Percentiles rank a stretch among this genome's conserved stretches.
Conservation (phyloP, 768 basidiomycete species). For the Collybia nuda region DNA sequence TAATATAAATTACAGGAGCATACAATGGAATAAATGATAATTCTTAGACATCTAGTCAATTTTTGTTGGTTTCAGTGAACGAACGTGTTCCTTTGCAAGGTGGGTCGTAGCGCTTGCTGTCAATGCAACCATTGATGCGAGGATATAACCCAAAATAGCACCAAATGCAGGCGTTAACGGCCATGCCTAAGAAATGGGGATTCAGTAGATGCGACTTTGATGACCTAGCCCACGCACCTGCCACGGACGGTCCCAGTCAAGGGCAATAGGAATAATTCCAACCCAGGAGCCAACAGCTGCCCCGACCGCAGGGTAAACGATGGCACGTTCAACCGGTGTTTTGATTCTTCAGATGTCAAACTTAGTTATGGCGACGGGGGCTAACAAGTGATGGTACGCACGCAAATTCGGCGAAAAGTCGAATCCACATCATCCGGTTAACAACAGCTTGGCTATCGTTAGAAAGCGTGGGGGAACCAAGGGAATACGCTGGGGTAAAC, state of each 20-base stretch:
- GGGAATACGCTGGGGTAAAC: slow-evolving; percentile 67
- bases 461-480: slow-evolving; percentile 59
- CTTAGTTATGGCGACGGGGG: neutral
- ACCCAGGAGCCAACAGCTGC: slow-evolving; percentile 76
- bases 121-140: slow-evolving; percentile 57
- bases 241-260: slow-evolving; percentile 98
- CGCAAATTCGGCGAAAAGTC: slow-evolving; percentile 82
- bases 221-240: slow-evolving; percentile 57
- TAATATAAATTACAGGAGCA: neutral
- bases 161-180: slow-evolving; percentile 79
- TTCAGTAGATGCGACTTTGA: neutral
- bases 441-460: slow-evolving; percentile 43
- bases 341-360: slow-evolving; percentile 35
- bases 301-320: slow-evolving; percentile 80
- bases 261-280: slow-evolving; percentile 80
- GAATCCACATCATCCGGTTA: slow-evolving; percentile 67
- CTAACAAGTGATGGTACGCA: slow-evolving; percentile 39
- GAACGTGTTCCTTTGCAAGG: slow-evolving; percentile 38
- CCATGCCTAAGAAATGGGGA: slow-evolving; percentile 57
- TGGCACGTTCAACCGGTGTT: slow-evolving; percentile 70
- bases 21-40: neutral
- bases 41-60: neutral
- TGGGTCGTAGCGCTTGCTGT: slow-evolving; percentile 35
- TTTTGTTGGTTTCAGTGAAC: slow-evolving; percentile 16
- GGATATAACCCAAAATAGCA: slow-evolving; percentile 65